Percentiles rank a stretch among this genome's conserved stretches.
phyloP scores from a whole-genome alignment of 1,284 basidiomycete species.

The Puccinia polysora region DNA sequence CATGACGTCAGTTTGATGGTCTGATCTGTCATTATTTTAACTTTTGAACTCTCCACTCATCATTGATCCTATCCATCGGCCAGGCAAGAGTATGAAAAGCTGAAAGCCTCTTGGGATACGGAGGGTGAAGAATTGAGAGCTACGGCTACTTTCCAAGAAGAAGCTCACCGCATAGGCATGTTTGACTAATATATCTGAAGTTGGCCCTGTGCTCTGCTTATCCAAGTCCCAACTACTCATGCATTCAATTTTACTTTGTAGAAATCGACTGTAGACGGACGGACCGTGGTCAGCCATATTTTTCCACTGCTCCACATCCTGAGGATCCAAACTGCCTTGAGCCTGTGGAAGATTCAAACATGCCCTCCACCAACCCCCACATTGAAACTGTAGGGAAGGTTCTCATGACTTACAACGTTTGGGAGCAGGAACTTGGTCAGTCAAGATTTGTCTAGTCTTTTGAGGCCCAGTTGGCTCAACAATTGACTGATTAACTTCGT shows the following conservation, averaged over 20 bases:
- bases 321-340: conserved; percentile 53
- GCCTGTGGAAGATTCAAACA: conserved; percentile 65
- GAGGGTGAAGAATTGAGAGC: conserved; percentile 61
- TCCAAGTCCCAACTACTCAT: no score
- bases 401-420: conserved; percentile 86
- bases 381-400: conserved; percentile 72
- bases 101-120: conserved; percentile 74
- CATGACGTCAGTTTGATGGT: conserved; percentile 45
- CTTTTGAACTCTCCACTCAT: no score
- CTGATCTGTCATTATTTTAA: no score
- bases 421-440: conserved; percentile 72
- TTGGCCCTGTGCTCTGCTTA: no score
- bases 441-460: no score
- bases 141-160: conserved; percentile 50
- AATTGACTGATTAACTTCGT: conserved; percentile 49
- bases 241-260: conserved; percentile 60
- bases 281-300: conserved; percentile 85
- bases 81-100: conserved; percentile 65
- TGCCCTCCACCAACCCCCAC: conserved; percentile 78
- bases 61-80: conserved; percentile 1
- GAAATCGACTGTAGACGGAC: conserved; percentile 93
- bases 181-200: no score
- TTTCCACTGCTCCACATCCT: conserved; percentile 55
- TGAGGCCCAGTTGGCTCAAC: no score
- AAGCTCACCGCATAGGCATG: conserved; percentile 50